A percentile compares a stretch with the other conserved stretches of the same genome.
Conservation (phyloP, 225 moss, liverwort and hornwort species). For the Sphagnum tenellum region DNA sequence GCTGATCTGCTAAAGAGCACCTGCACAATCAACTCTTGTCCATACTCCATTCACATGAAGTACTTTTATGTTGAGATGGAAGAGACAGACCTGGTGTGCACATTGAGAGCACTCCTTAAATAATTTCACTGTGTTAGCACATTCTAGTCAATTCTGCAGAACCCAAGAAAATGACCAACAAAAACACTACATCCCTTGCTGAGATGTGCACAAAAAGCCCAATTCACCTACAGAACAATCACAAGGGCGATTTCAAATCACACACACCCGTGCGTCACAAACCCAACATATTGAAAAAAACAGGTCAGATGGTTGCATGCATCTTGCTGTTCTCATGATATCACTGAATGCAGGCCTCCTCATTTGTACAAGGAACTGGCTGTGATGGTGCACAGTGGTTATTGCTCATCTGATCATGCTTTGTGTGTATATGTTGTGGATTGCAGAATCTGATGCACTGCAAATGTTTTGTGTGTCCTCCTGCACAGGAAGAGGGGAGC, state of each 20-base stretch:
- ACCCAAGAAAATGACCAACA: background rate
- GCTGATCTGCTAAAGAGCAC: too few species aligned
- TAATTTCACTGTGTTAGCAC: constrained; percentile 40
- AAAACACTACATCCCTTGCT: background rate
- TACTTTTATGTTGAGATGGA: background rate
- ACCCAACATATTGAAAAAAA: too few species aligned
- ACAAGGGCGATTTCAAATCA: background rate
- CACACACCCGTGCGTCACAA: background rate
- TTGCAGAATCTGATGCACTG: too few species aligned
- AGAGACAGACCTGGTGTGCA: constrained; percentile 35
- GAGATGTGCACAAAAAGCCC: background rate
- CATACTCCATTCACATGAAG: too few species aligned
- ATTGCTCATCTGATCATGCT: too few species aligned
- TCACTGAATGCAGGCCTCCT: constrained; percentile 45
- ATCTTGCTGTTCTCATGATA: constrained; percentile 40
- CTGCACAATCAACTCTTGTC: too few species aligned
- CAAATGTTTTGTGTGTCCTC: too few species aligned
- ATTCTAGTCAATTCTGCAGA: constrained; percentile 39
- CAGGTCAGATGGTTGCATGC: too few species aligned
- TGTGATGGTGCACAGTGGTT: constrained; percentile 40
- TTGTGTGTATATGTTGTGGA: too few species aligned
- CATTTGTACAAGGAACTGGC: constrained; percentile 40
- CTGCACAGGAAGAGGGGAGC: too few species aligned
- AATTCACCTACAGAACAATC: background rate
- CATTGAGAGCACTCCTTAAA: constrained; percentile 53